A percentile compares a stretch with the other conserved stretches of the same genome.
phyloP scores from a whole-genome alignment of 2,329 filamentous ascomycete species.

The Colletotrichum gigasporum region DNA sequence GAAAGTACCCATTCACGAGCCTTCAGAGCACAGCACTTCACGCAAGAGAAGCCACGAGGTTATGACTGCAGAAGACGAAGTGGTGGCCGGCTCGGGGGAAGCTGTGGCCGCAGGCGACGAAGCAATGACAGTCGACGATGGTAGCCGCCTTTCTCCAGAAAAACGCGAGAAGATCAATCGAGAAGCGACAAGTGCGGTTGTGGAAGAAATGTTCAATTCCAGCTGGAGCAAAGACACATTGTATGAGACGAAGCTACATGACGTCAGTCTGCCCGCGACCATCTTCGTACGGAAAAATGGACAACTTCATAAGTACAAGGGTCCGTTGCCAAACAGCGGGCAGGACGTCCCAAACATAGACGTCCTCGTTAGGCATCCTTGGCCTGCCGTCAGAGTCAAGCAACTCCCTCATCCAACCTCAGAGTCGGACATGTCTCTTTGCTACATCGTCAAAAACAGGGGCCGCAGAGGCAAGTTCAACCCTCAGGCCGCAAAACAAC shows the following conservation, averaged over 20 bases:
- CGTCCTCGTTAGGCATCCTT: slow-evolving; percentile 79
- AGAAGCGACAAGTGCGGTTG: slow-evolving; percentile 34
- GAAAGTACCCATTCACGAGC: slow-evolving; percentile 73
- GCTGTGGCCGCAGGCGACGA: no score
- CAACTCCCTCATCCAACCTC: slow-evolving; percentile 71
- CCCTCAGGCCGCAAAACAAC: slow-evolving; percentile 66
- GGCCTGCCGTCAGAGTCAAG: slow-evolving; percentile 75
- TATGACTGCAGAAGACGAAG: slow-evolving; percentile 22
- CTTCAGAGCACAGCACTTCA: slow-evolving; percentile 24
- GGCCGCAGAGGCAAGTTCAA: slow-evolving; percentile 85
- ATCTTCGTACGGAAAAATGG: slow-evolving; percentile 75
- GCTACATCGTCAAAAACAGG: slow-evolving; percentile 85
- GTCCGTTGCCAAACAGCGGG: slow-evolving; percentile 67
- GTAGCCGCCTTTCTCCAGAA: slow-evolving; percentile 29
- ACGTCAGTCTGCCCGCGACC: slow-evolving; percentile 74
- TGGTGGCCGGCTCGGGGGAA: no score
- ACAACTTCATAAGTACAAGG: slow-evolving; percentile 74
- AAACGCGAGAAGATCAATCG: slow-evolving; percentile 37
- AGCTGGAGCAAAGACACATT: slow-evolving; percentile 77
- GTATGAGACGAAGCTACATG: slow-evolving; percentile 69
- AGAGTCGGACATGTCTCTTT: slow-evolving; percentile 75
- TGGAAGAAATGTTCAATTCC: slow-evolving; percentile 43
- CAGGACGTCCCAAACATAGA: slow-evolving; percentile 68
- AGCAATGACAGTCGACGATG: no score
- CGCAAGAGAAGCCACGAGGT: slow-evolving; percentile 46